A percentile compares a stretch with the other conserved stretches of the same genome.
phyloP scores from a whole-genome alignment of 768 basidiomycete genomes.

The Pisolithus microcarpus region DNA sequence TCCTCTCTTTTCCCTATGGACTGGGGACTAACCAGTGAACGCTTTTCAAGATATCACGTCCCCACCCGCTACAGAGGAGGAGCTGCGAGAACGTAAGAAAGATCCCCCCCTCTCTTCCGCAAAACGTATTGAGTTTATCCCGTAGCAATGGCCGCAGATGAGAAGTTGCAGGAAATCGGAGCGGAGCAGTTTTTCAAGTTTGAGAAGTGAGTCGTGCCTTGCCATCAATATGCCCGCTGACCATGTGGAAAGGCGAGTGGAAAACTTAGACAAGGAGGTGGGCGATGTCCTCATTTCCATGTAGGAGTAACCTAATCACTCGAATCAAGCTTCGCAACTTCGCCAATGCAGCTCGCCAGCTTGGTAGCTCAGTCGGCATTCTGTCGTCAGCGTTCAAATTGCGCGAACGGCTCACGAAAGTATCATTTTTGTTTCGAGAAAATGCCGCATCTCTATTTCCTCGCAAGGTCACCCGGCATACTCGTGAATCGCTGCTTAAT shows the following conservation, averaged over 20 bases:
- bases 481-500: conserved; percentile 32
- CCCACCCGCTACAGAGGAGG: conserved; percentile 36
- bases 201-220: conserved; percentile 31
- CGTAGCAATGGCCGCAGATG: conserved; percentile 39
- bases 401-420: conserved; percentile 44
- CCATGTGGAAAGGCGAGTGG: conserved; percentile 31
- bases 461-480: conserved; percentile 35
- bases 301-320: conserved; percentile 6
- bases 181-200: conserved; percentile 43
- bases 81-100: conserved; percentile 34
- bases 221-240: conserved; percentile 2
- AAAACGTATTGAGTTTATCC: conserved; percentile 7
- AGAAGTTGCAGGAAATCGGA: conserved; percentile 43
- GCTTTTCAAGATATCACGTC: conserved; percentile 19
- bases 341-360: conserved; percentile 47
- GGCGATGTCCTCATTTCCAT: conserved; percentile 1
- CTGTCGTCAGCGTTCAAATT: conserved; percentile 47
- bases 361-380: conserved; percentile 51
- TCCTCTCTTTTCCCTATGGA: background rate
- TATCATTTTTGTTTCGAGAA: conserved; percentile 45
- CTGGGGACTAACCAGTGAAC: conserved; percentile 4
- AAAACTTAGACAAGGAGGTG: conserved; percentile 43
- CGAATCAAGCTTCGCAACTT: conserved; percentile 41
- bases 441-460: conserved; percentile 54
- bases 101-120: background rate